Conservation (phyloP, 2,329 filamentous ascomycete genomes). For the Helminthosporium solani region DNA sequence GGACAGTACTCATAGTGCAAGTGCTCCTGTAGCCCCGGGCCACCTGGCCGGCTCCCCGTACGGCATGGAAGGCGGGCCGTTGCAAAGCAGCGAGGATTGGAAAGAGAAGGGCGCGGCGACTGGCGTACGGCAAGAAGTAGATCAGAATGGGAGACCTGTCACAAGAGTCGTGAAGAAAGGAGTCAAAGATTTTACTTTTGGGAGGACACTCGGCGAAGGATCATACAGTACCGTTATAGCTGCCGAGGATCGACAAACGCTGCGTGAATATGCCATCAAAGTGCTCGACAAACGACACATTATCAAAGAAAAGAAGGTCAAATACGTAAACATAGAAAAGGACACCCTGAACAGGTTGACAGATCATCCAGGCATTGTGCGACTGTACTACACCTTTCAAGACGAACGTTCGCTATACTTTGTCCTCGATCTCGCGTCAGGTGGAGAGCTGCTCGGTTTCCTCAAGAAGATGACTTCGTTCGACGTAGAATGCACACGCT, state of each 20-base stretch:
- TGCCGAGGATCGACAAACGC: slow-evolving; percentile 87
- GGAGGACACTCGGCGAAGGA: slow-evolving; percentile 85
- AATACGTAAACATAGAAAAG: slow-evolving; percentile 99
- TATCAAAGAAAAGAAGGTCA: slow-evolving; percentile 99
- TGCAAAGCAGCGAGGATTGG: slow-evolving; percentile 84
- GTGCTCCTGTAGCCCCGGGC: slow-evolving; percentile 14
- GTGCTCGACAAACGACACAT: slow-evolving; percentile 98
- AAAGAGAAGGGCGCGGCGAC: slow-evolving; percentile 92
- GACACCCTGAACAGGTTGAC: slow-evolving; percentile 95
- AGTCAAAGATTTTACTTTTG: slow-evolving; percentile 94
- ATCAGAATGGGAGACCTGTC: slow-evolving; percentile 79
- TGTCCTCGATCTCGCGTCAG: slow-evolving; percentile 88
- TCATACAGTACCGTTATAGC: slow-evolving; percentile 96
- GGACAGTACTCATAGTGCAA: slow-evolving; percentile 35
- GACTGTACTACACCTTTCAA: slow-evolving; percentile 97
- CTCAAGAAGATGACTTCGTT: slow-evolving; percentile 94
- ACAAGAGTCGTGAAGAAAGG: slow-evolving; percentile 91
- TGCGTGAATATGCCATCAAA: slow-evolving; percentile 97
- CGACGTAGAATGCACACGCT: slow-evolving; percentile 88
- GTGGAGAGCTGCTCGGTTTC: slow-evolving; percentile 87
- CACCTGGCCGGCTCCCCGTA: slow-evolving; percentile 48
- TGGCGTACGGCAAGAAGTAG: slow-evolving; percentile 76
- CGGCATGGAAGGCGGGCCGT: slow-evolving; percentile 57
- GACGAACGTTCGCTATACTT: slow-evolving; percentile 96
- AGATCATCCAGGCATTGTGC: slow-evolving; percentile 93